Evolutionary conservation across 345 rosid species (phyloP), one percentile per base, ranked within the genome.

Genomic region (Acer campestre): DNA sequence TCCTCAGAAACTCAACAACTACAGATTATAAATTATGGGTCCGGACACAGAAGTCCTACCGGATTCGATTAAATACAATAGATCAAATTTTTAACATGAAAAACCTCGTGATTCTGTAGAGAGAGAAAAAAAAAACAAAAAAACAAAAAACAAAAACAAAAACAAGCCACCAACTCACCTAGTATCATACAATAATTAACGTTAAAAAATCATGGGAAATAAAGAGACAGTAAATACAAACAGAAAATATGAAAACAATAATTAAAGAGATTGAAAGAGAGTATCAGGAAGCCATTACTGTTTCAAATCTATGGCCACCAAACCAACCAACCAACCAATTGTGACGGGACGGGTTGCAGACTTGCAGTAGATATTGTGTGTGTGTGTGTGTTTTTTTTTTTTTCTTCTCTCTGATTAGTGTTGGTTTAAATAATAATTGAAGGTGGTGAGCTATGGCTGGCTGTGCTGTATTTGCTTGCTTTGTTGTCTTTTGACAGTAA

Each of bases 381-480:
- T 31, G 35, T 31, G 35, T 31, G 35, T 31, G 31, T 29, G 31
- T 6, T 17, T 17, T 0, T 0, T 40, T 23, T 2, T 13, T 0
- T 72, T 59, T 73, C 10, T 1, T 3, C 1, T 69, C 10, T 48
- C 13, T 7, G 7, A 1, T 18, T 55, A 55, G 38, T 35, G 38
- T 35, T 35, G 38, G 5, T 35, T 35, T 35, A 35, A 35, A 35
- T 35, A 71, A 73, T 73, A 61, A 73, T 73, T 42, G 42, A 73
- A 61, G 68, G 4, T 73, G 56, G 31, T 22, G 22, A 71, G 51
- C 25, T 23, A 13, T 2, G 74, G 25, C 2, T 62, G 12, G 63
- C 49, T 53, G 18, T 7, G 6, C 68, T 61, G 59, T 18, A 2
- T 66, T 58, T 61, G 23, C 68, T 61, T 23, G 76, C 58, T 73